Base-by-base conservation (phyloP, 2,329 filamentous ascomycete genomes). In the Meredithiella fracta region DNA sequence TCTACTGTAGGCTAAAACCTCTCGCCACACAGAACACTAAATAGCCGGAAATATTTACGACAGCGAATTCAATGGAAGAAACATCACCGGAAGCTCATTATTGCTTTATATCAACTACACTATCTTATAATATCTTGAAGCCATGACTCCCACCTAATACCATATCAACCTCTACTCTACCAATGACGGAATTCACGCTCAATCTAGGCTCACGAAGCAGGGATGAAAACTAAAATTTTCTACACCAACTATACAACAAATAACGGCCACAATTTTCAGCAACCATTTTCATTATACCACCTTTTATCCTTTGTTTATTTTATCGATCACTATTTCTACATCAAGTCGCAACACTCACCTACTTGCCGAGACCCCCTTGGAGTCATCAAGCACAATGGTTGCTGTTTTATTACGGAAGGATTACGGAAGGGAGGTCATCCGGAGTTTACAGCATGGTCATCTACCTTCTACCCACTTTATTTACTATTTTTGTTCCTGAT, bases 151-250 rank as follows among this genome's bases (percentile, higher is more conserved):
- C 22, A 25, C 15, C 17, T 15, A 38, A 40, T 14, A 29, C 29
- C 29, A 34, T 34, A 34, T 34, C 29, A 34, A 34, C 29, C 29
- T 34, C 29, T 14, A 11, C 51, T n/a, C 49, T 25, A 49, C 22
- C 9, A 34, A 5, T 8, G 20, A 49, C 22, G 44, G 44, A 49
- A 49, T 20, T 8, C 44, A 49, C 44, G 6, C 25, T 55, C 56
- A 58, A 55, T 51, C 38, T 52, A 58, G 52, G 56, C 56, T 50
- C 22, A 22, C 29, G 51, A 44, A 23, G 23, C 23, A 58, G 52
- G 56, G 53, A 55, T 52, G 52, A 55, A 29, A 20, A 23, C 15
- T 25, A 51, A 50, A 47, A 40, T 51, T 51, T 31, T 50, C 47
- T 51, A 29, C 20, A 51, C 31, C 47, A 38, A 55, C 29, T 11